Conservation (phyloP, 1,284 basidiomycete genomes). For the Rhodotorula sp. region DNA sequence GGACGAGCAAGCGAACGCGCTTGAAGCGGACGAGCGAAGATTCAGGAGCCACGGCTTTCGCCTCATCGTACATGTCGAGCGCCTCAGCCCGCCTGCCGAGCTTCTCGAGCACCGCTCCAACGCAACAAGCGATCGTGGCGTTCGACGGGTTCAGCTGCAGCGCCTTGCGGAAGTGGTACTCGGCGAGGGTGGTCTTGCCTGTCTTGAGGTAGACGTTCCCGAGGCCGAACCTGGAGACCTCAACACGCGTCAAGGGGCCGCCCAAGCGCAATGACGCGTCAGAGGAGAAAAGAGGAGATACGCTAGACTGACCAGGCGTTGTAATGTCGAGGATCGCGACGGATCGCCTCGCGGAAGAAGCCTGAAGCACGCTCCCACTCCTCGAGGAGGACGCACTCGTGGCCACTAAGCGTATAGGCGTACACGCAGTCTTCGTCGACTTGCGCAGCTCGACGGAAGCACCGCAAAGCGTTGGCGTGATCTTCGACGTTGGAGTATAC, state of each 20-base stretch:
- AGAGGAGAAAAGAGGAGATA: too few species aligned
- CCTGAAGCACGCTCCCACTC: slow-evolving; percentile 83
- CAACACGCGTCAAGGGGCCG: not conserved
- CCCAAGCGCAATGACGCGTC: not conserved
- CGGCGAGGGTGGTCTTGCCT: slow-evolving; percentile 83
- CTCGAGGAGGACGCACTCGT: slow-evolving; percentile 85
- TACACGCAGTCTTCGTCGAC: slow-evolving; percentile 82
- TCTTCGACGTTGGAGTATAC: slow-evolving; percentile 88
- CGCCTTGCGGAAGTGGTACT: slow-evolving; percentile 90
- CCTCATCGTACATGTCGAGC: slow-evolving; percentile 72
- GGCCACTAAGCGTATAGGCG: slow-evolving; percentile 88
- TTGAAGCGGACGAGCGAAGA: slow-evolving; percentile 88
- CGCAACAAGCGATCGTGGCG: slow-evolving; percentile 59
- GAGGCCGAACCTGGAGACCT: slow-evolving; percentile 79
- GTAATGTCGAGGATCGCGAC: slow-evolving; percentile 78
- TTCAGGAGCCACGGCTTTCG: slow-evolving; percentile 70
- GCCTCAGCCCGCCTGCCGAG: slow-evolving; percentile 70
- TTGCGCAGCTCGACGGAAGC: slow-evolving; percentile 77
- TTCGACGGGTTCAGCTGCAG: slow-evolving; percentile 86
- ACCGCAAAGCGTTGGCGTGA: slow-evolving; percentile 82
- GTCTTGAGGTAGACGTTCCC: slow-evolving; percentile 88
- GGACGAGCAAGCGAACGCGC: slow-evolving; percentile 80
- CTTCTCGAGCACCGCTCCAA: slow-evolving; percentile 65
- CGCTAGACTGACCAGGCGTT: slow-evolving; percentile 75
- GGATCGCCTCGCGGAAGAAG: slow-evolving; percentile 84